phyloP scores from a whole-genome alignment of 2,329 filamentous ascomycete genomes.

The Chalara sp. region DNA sequence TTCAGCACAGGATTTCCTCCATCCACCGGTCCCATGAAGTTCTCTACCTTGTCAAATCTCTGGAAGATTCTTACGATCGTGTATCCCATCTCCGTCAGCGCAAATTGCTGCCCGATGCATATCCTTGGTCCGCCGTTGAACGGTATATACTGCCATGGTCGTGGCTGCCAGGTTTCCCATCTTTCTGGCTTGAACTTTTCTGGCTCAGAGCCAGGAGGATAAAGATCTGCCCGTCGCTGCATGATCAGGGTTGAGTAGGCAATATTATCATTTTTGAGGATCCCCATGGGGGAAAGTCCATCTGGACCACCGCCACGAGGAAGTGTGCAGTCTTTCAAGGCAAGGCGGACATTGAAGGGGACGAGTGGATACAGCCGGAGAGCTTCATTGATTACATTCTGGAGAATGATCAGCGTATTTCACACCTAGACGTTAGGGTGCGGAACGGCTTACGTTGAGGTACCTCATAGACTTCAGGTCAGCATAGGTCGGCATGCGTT shows the following conservation, averaged over 20 bases:
- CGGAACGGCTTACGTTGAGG: constrained; percentile 37
- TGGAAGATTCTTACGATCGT: constrained; percentile 68
- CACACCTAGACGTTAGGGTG: background rate
- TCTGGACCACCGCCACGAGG: constrained; percentile 64
- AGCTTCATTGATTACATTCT: constrained; percentile 68
- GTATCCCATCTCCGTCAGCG: constrained; percentile 70
- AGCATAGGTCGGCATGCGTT: constrained; percentile 61
- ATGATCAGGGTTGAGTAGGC: constrained; percentile 63
- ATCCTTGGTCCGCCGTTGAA: constrained; percentile 71
- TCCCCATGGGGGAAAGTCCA: constrained; percentile 52
- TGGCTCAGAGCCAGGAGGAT: constrained; percentile 43
- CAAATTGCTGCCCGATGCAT: constrained; percentile 77
- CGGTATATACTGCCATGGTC: constrained; percentile 65
- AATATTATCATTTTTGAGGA: constrained; percentile 60
- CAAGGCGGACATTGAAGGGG: constrained; percentile 70
- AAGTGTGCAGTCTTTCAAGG: constrained; percentile 67
- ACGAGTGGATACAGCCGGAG: constrained; percentile 72
- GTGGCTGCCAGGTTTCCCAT: constrained; percentile 57
- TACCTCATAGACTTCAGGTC: constrained; percentile 87
- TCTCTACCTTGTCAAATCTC: constrained; percentile 57
- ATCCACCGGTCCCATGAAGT: constrained; percentile 47
- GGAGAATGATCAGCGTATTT: constrained; percentile 12
- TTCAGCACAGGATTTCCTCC: constrained; percentile 46
- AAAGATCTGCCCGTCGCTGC: constrained; percentile 62
- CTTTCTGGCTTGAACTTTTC: constrained; percentile 57